A percentile compares a stretch with the other conserved stretches of the same genome.
Evolutionary conservation across 768 basidiomycete genomes (phyloP).

Genomic region (Ramaria sp.): DNA sequence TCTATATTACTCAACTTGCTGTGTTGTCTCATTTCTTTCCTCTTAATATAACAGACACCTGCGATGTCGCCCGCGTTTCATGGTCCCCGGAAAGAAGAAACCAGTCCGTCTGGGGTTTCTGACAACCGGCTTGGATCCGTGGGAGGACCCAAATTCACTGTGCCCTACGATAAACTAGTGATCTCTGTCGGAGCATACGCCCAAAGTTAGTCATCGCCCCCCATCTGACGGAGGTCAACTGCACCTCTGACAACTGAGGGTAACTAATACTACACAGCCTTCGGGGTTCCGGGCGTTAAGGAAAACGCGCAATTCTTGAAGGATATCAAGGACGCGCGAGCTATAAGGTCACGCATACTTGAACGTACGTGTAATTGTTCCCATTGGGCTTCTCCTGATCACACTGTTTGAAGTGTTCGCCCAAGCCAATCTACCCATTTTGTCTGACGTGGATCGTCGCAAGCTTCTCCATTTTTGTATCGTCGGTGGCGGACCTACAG

Average conservation of each 20-base stretch:
- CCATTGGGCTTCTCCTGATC: background rate
- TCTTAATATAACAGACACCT: background rate
- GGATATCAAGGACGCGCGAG: slow-evolving; percentile 64
- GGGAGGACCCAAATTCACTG: slow-evolving; percentile 32
- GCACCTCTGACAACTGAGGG: background rate
- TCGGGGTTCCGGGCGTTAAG: slow-evolving; percentile 66
- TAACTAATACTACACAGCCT: slow-evolving; percentile 31
- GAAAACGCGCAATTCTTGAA: slow-evolving; percentile 77
- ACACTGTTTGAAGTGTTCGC: slow-evolving; percentile 50
- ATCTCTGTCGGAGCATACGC: slow-evolving; percentile 80
- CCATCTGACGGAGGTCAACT: background rate
- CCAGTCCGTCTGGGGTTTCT: background rate
- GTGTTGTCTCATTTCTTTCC: background rate
- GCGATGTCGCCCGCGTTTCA: slow-evolving; percentile 9
- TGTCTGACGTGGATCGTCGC: slow-evolving; percentile 63
- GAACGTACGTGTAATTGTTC: slow-evolving; percentile 39
- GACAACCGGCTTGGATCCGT: background rate
- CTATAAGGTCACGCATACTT: slow-evolving; percentile 61
- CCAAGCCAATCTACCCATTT: slow-evolving; percentile 71
- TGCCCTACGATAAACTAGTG: slow-evolving; percentile 73
- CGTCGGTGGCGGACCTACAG: slow-evolving; percentile 50
- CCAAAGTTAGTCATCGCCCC: slow-evolving; percentile 43
- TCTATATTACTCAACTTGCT: slow-evolving; percentile 5
- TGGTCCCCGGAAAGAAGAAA: background rate
- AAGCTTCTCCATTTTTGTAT: slow-evolving; percentile 79